Conservation (phyloP, 805 yeast species). For the Scheffersomyces stipitis region DNA sequence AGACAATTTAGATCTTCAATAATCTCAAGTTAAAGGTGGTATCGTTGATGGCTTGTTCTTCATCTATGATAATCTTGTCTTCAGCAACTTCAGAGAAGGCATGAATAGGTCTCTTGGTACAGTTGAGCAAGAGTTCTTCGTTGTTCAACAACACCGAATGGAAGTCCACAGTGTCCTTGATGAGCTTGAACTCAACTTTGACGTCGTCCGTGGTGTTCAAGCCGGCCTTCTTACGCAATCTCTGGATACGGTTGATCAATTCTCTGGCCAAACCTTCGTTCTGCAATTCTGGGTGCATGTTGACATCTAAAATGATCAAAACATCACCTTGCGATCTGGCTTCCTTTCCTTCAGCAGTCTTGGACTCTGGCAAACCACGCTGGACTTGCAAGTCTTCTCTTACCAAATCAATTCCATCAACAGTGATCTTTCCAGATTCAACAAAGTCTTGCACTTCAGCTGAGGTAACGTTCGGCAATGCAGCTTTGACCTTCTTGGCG, state of each 20-base stretch:
- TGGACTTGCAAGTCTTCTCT: slow-evolving; percentile 87
- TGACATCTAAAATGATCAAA: slow-evolving; percentile 83
- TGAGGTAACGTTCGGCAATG: slow-evolving; percentile 78
- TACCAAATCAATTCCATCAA: slow-evolving; percentile 86
- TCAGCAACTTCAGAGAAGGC: slow-evolving; percentile 43
- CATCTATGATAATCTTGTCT: slow-evolving; percentile 62
- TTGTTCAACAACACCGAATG: slow-evolving; percentile 63
- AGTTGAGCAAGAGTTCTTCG: slow-evolving; percentile 67
- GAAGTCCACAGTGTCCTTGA: slow-evolving; percentile 65
- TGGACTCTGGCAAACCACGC: slow-evolving; percentile 79
- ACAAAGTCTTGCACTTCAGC: slow-evolving; percentile 79
- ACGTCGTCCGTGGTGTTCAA: slow-evolving; percentile 95
- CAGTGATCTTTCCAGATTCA: slow-evolving; percentile 69
- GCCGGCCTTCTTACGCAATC: slow-evolving; percentile 94
- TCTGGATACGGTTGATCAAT: slow-evolving; percentile 93
- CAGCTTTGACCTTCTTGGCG: slow-evolving; percentile 91
- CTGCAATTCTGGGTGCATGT: slow-evolving; percentile 81
- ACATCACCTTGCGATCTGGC: slow-evolving; percentile 88
- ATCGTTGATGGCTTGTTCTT: slow-evolving; percentile 77
- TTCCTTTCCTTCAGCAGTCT: slow-evolving; percentile 71
- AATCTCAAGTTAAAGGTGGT: slow-evolving; percentile 77
- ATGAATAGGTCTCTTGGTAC: slow-evolving; percentile 66
- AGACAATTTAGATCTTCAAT: slow-evolving; percentile 51
- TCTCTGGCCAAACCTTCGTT: slow-evolving; percentile 97
- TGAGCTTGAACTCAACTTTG: slow-evolving; percentile 71